Evolutionary conservation across 1,284 basidiomycete genomes (phyloP).

Genomic region (Ceratobasidium sp.): DNA sequence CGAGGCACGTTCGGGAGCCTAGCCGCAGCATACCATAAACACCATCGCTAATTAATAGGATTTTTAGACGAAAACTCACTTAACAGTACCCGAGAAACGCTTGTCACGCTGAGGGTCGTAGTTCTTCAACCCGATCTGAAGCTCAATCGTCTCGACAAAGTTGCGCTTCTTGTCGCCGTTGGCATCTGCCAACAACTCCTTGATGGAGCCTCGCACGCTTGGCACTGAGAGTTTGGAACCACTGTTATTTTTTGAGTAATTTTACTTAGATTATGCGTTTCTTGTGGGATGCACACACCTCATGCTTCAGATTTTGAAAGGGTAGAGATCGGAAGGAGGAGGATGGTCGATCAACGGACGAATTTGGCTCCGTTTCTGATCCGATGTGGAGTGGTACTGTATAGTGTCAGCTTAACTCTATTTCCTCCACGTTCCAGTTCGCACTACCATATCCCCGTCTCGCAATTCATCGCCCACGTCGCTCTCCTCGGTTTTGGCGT

Average conservation of each 20-base stretch:
- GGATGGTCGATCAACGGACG: constrained; percentile 30
- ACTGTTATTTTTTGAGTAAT: not conserved
- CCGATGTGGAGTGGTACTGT: constrained; percentile 18
- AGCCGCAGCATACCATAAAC: constrained; percentile 47
- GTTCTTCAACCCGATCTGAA: constrained; percentile 98
- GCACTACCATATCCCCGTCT: too few relatives aligned
- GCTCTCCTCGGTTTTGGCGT: too few relatives aligned
- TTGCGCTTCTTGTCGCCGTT: constrained; percentile 87
- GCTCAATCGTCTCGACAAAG: constrained; percentile 93
- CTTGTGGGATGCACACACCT: constrained; percentile 15
- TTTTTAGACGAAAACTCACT: constrained; percentile 69
- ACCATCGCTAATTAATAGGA: not conserved
- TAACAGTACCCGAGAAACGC: constrained; percentile 98
- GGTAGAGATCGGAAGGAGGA: constrained; percentile 9
- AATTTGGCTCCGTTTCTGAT: constrained; percentile 19
- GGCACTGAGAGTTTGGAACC: constrained; percentile 88
- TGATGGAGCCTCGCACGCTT: constrained; percentile 98
- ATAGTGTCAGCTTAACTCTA: not conserved
- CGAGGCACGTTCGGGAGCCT: constrained; percentile 97
- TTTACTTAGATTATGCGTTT: not conserved
- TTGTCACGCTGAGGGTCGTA: constrained; percentile 96
- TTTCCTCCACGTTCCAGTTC: not conserved
- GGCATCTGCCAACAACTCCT: constrained; percentile 80
- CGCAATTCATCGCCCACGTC: too few relatives aligned
- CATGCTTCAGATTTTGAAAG: constrained; percentile 41